Evolutionary conservation across 306 rosid species (phyloP).

Genomic region (Mucuna pruriens): DNA sequence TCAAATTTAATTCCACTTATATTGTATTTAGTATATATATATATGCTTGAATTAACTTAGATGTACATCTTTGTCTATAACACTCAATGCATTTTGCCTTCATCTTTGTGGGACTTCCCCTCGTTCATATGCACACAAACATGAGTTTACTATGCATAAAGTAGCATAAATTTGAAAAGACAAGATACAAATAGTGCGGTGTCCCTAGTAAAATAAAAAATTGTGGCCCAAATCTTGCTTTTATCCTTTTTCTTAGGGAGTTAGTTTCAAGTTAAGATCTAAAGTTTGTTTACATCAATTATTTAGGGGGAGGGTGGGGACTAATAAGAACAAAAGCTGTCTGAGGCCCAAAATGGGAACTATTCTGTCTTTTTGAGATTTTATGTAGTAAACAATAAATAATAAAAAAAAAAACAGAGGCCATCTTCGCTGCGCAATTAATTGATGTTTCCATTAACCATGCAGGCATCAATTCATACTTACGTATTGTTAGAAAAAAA

Average conservation of each 20-base stretch:
- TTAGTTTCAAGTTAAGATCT: background rate
- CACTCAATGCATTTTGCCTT: too few species aligned
- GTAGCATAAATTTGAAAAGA: background rate
- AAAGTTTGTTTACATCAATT: background rate
- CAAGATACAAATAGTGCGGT: background rate
- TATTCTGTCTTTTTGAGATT: background rate
- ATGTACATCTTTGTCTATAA: too few species aligned
- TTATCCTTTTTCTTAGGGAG: background rate
- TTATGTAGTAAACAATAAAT: too few species aligned
- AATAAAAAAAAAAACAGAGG: background rate
- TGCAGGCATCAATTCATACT: too few species aligned
- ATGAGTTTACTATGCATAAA: background rate
- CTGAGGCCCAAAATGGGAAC: background rate
- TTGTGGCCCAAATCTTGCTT: background rate
- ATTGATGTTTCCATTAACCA: too few species aligned
- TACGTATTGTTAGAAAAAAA: too few species aligned
- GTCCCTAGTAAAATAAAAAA: too few species aligned
- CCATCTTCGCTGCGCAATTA: too few species aligned
- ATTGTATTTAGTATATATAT: background rate
- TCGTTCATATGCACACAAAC: background rate
- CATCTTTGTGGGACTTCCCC: background rate
- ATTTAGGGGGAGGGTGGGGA: background rate
- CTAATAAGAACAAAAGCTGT: background rate
- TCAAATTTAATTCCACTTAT: background rate
- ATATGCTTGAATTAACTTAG: too few species aligned